Conservation (phyloP, 148 eudicot genomes). For the Fagopyrum esculentum region DNA sequence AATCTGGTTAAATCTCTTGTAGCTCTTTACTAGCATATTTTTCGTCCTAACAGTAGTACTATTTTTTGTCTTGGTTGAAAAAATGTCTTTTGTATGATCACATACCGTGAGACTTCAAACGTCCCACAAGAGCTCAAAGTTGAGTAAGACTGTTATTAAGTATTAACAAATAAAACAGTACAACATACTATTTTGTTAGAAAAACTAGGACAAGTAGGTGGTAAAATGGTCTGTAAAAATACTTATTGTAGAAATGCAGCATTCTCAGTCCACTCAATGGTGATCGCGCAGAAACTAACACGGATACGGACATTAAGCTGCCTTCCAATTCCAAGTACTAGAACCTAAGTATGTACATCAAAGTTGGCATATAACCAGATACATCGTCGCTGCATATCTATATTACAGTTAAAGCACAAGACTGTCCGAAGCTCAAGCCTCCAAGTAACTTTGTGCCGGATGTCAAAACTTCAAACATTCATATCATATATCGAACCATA, state of each 20-base stretch:
- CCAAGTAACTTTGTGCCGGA: too few relatives aligned
- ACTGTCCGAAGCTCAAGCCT: not conserved
- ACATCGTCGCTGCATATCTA: not conserved
- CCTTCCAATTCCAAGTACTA: not conserved
- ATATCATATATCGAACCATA: too few relatives aligned
- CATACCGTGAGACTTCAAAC: not conserved
- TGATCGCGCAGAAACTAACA: not conserved
- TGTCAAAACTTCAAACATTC: too few relatives aligned
- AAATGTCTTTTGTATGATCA: too few relatives aligned
- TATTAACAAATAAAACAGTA: not conserved
- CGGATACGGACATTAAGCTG: not conserved
- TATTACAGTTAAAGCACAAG: not conserved
- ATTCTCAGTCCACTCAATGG: not conserved
- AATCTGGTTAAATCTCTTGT: too few relatives aligned
- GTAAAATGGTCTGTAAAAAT: not conserved
- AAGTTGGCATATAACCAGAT: not conserved
- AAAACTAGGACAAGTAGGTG: not conserved
- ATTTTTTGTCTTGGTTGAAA: too few relatives aligned
- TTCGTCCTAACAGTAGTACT: too few relatives aligned
- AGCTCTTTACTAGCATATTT: too few relatives aligned
- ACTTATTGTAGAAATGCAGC: not conserved
- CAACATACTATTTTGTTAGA: not conserved
- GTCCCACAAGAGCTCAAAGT: not conserved
- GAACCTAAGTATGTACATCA: not conserved
- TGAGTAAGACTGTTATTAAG: not conserved